Evolutionary conservation across 176 grass and related monocot genomes (phyloP).

Genomic region (Elymus sibiricus): DNA sequence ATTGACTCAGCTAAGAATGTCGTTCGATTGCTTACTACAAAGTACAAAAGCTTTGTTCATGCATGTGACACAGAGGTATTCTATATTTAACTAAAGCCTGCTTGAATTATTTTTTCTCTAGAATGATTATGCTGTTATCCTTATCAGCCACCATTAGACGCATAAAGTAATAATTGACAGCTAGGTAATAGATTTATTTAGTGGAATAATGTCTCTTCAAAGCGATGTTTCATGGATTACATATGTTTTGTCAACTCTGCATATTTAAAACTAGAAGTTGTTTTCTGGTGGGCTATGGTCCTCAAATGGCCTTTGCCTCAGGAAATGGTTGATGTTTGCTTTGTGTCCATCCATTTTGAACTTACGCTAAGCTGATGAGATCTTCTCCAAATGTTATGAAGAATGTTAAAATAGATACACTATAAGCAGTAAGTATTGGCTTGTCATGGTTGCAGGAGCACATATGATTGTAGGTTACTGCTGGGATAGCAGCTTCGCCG

Average conservation of each 20-base stretch:
- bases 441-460: slow-evolving; percentile 16
- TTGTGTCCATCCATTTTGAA: slow-evolving; percentile 11
- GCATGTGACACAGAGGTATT: slow-evolving; percentile 89
- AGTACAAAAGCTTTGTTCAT: slow-evolving; percentile 73
- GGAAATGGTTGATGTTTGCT: not conserved
- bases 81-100: not conserved
- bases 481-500: slow-evolving; percentile 1
- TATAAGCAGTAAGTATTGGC: not conserved
- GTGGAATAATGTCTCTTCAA: not conserved
- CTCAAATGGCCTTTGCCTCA: not conserved
- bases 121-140: slow-evolving; percentile 12
- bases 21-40: slow-evolving; percentile 63
- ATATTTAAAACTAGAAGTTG: not conserved
- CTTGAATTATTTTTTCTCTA: slow-evolving; percentile 15
- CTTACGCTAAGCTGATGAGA: not conserved
- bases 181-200: slow-evolving; percentile 16
- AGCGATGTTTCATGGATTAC: not conserved
- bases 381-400: not conserved
- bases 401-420: slow-evolving; percentile 1
- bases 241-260: not conserved
- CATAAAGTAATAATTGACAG: not conserved
- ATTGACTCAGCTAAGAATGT: slow-evolving; percentile 54
- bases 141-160: slow-evolving; percentile 8
- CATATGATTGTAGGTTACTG: not conserved
- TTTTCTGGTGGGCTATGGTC: not conserved